A percentile compares a stretch with the other conserved stretches of the same genome.
Evolutionary conservation across 2,329 filamentous ascomycete species (phyloP).

Genomic region (Claviceps humidiphila): DNA sequence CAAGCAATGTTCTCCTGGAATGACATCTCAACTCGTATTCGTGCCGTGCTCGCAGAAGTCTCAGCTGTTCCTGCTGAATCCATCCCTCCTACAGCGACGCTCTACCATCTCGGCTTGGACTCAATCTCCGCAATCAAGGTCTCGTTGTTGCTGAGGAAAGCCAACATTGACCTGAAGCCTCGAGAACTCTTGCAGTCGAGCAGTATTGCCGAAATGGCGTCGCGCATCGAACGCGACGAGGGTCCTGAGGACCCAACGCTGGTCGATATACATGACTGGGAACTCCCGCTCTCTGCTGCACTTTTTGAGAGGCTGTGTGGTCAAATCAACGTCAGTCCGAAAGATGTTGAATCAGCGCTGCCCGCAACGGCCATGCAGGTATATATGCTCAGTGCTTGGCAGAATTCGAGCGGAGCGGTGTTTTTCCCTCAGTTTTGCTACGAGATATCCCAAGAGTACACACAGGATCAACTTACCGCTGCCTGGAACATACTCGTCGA

Average conservation of each 20-base stretch:
- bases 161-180: slow-evolving; percentile 49
- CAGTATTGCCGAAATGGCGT: slow-evolving; percentile 52
- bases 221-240: slow-evolving; percentile 5
- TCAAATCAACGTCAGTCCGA: slow-evolving; percentile 24
- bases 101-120: slow-evolving; percentile 80
- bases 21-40: slow-evolving; percentile 23
- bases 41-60: slow-evolving; percentile 38
- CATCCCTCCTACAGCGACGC: slow-evolving; percentile 47
- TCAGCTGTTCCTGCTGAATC: slow-evolving; percentile 44
- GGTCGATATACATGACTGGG: slow-evolving; percentile 8
- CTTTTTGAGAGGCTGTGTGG: slow-evolving; percentile 22
- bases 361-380: slow-evolving; percentile 66
- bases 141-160: slow-evolving; percentile 53
- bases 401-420: slow-evolving; percentile 47
- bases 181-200: slow-evolving; percentile 56
- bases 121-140: slow-evolving; percentile 88
- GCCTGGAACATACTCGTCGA: slow-evolving; percentile 50
- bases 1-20: slow-evolving; percentile 18
- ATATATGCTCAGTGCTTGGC: slow-evolving; percentile 70
- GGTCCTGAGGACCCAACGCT: neutral
- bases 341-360: slow-evolving; percentile 42
- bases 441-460: slow-evolving; percentile 27
- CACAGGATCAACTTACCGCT: slow-evolving; percentile 27
- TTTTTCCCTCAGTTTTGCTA: slow-evolving; percentile 68
- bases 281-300: slow-evolving; percentile 25